Conservation (phyloP, 164 flowering plant species). For the Vitis labrusca region DNA sequence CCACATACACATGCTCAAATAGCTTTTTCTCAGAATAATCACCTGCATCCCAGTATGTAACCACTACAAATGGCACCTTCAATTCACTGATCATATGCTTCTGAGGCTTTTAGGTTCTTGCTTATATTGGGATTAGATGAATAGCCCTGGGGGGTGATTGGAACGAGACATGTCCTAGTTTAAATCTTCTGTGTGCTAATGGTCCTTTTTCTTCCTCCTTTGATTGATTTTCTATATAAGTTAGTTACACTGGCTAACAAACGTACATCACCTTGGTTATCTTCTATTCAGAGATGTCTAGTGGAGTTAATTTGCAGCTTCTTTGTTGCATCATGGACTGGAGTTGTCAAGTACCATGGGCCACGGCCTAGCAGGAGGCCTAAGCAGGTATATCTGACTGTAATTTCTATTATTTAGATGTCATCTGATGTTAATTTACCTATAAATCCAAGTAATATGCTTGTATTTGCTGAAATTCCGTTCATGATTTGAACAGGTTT, state of each 20-base stretch:
- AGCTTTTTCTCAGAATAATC: too few relatives aligned
- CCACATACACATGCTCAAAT: too few relatives aligned
- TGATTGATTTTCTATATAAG: too few relatives aligned
- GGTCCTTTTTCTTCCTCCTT: not conserved
- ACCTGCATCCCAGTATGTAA: too few relatives aligned
- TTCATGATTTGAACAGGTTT: constrained; percentile 62
- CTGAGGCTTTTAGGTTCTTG: too few relatives aligned
- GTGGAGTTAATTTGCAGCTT: constrained; percentile 92
- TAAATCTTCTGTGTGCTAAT: not conserved
- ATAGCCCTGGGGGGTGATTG: too few relatives aligned
- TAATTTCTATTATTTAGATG: not conserved
- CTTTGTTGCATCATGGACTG: constrained; percentile 99
- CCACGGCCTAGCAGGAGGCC: constrained; percentile 96
- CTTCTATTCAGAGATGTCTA: constrained; percentile 63
- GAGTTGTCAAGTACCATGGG: constrained; percentile 95
- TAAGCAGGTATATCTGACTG: constrained; percentile 53
- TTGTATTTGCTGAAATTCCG: not conserved
- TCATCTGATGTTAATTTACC: not conserved
- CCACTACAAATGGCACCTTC: too few relatives aligned
- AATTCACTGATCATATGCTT: too few relatives aligned
- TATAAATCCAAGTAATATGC: too few relatives aligned
- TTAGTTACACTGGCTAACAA: not conserved
- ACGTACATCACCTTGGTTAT: constrained; percentile 1
- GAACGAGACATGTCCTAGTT: too few relatives aligned
- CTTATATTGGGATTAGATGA: too few relatives aligned